These are phyloP conservation scores for Citrus sp. DNA, from an alignment of 345 rosid genomes.

Conservation along the genomic window DNA sequence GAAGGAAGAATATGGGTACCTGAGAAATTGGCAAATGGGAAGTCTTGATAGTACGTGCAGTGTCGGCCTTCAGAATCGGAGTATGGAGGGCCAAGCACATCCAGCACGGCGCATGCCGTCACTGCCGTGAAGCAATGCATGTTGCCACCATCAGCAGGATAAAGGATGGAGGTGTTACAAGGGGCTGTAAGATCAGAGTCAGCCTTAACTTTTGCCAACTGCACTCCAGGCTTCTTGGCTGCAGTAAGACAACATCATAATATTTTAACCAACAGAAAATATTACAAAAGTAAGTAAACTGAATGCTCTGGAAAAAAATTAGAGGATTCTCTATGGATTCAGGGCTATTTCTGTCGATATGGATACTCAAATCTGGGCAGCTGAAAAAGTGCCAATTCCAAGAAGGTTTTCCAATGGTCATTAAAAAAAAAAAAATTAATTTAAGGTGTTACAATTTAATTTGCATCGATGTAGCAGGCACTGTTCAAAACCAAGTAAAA, in stretches of 20 bases:
- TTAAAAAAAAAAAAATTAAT: neutral
- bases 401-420: neutral
- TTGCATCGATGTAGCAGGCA: neutral
- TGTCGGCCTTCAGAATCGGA: constrained; percentile 68
- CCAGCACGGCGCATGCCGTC: constrained; percentile 88
- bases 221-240: constrained; percentile 46
- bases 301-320: neutral
- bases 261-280: neutral
- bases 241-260: constrained; percentile 15
- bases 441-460: neutral
- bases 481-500: neutral
- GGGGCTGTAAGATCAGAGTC: constrained; percentile 68
- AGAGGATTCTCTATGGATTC: neutral
- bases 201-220: constrained; percentile 73
- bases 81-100: constrained; percentile 93
- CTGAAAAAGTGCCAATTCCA: neutral
- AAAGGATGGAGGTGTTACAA: constrained; percentile 72
- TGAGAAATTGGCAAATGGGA: constrained; percentile 45
- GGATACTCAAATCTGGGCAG: neutral
- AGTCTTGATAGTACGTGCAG: constrained; percentile 67
- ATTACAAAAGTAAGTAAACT: neutral
- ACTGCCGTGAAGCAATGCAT: constrained; percentile 88
- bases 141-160: constrained; percentile 93
- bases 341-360: neutral
- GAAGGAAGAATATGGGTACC: constrained; percentile 35